A percentile compares a stretch with the other conserved stretches of the same genome.
These are phyloP conservation scores for Hypsizygus ulmarius DNA, from an alignment of 1,284 basidiomycete species.

Conservation along the genomic window DNA sequence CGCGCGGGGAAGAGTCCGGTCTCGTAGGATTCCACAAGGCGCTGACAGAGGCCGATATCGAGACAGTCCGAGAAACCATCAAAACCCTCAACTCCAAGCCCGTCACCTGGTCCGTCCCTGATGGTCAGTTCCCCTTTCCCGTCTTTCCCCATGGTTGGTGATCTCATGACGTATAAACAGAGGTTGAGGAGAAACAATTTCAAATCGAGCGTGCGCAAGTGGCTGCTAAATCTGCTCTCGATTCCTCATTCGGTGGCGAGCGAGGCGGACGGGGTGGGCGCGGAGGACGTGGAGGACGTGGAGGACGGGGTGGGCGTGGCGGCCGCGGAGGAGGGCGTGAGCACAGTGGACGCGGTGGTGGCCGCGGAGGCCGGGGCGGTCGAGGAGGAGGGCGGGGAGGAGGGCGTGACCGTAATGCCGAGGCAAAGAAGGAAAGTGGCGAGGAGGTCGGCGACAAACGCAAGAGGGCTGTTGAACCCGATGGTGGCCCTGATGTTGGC, in stretches of 20 bases:
- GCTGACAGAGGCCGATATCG: slow-evolving; percentile 65
- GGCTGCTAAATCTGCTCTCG: slow-evolving; percentile 53
- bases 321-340: slow-evolving; percentile 31
- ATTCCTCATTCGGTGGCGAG: slow-evolving; percentile 34
- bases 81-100: slow-evolving; percentile 60
- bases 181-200: slow-evolving; percentile 58
- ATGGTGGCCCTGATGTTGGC: slow-evolving; percentile 67
- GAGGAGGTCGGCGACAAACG: slow-evolving; percentile 61
- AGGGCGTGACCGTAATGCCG: slow-evolving; percentile 27
- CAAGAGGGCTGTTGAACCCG: slow-evolving; percentile 71
- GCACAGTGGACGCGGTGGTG: slow-evolving; percentile 36
- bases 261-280: slow-evolving; percentile 26
- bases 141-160: neutral
- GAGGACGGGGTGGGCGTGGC: too few species aligned
- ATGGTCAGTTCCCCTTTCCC: slow-evolving; percentile 43
- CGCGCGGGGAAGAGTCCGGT: slow-evolving; percentile 58
- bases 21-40: slow-evolving; percentile 74
- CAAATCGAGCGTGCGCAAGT: slow-evolving; percentile 68
- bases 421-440: slow-evolving; percentile 24
- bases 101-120: slow-evolving; percentile 58
- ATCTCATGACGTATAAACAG: slow-evolving; percentile 17
- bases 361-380: slow-evolving; percentile 27
- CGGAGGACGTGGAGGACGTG: slow-evolving; percentile 20
- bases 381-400: slow-evolving; percentile 23
- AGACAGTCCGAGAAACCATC: slow-evolving; percentile 58